Conservation (phyloP, 305 asterid species). For the Solanum hybrid region DNA sequence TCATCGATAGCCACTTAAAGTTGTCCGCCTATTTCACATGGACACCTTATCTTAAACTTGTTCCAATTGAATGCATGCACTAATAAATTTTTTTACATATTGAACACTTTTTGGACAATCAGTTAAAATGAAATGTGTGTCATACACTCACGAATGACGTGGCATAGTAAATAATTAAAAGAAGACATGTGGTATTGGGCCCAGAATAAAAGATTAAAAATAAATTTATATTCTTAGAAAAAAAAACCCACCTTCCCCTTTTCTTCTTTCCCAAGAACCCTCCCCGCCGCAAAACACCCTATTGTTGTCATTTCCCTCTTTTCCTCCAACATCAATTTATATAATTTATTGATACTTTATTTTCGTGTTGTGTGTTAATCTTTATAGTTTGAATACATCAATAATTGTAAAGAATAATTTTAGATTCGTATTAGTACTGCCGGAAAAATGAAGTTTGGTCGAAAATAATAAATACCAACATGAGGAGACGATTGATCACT, state of each 20-base stretch:
- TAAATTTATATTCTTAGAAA: too few relatives aligned
- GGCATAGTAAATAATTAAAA: not conserved
- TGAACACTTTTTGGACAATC: not conserved
- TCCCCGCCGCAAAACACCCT: not conserved
- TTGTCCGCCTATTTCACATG: not conserved
- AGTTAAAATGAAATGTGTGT: not conserved
- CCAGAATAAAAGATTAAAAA: not conserved
- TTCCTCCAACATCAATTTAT: not conserved
- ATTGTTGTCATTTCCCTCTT: not conserved
- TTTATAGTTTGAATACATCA: not conserved
- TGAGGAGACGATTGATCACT: not conserved
- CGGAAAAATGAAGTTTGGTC: not conserved
- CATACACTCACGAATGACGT: not conserved
- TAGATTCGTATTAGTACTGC: not conserved
- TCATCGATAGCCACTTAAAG: not conserved
- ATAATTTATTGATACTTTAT: too few relatives aligned
- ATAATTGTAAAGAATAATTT: too few relatives aligned
- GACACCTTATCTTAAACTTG: not conserved
- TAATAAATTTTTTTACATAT: not conserved
- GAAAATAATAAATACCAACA: not conserved
- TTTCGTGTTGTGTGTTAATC: not conserved
- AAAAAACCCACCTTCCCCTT: not conserved
- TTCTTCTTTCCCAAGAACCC: not conserved
- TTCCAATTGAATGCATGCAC: not conserved
- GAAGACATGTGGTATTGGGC: not conserved